These are phyloP conservation scores for Bipolaris sorokiniana DNA, from an alignment of 2,329 filamentous ascomycete genomes.

Conservation along the genomic window DNA sequence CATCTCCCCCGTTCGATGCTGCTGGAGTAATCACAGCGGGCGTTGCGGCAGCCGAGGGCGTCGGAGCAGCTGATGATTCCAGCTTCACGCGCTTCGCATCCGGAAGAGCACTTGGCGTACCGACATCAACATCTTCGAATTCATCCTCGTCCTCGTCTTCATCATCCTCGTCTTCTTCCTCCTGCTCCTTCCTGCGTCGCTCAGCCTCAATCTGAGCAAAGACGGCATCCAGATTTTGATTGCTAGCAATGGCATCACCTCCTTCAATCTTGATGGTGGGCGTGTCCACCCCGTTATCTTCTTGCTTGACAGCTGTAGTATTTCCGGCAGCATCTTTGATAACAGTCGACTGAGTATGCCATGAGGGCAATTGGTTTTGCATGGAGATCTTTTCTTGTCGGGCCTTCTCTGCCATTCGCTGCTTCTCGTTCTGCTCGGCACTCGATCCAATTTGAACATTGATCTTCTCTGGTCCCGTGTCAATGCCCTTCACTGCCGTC, in stretches of 20 bases:
- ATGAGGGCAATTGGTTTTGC: conserved; percentile 73
- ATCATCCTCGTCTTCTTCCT: conserved; percentile 50
- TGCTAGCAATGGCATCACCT: conserved; percentile 58
- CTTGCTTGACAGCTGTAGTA: conserved; percentile 41
- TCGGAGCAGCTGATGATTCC: conserved; percentile 54
- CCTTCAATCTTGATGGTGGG: conserved; percentile 51
- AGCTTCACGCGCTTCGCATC: conserved; percentile 68
- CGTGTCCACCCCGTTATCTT: conserved; percentile 48
- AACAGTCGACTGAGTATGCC: conserved; percentile 75
- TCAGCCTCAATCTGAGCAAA: conserved; percentile 71
- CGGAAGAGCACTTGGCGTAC: conserved; percentile 36
- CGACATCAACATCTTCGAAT: conserved; percentile 45
- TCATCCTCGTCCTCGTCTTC: conserved; percentile 14
- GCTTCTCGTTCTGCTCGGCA: conserved; percentile 69
- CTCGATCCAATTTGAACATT: conserved; percentile 71
- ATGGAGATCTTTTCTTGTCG: conserved; percentile 68
- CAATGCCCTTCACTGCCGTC: conserved; percentile 72
- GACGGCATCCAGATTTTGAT: conserved; percentile 68
- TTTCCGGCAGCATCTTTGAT: conserved; percentile 56
- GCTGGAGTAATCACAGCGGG: conserved; percentile 48
- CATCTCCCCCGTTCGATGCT: conserved; percentile 54
- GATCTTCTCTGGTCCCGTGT: conserved; percentile 71
- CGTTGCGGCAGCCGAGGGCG: conserved; percentile 39
- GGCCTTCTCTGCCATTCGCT: conserved; percentile 68
- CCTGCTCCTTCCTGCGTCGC: conserved; percentile 53